Percentiles rank a stretch among this genome's conserved stretches.
phyloP scores from a whole-genome alignment of 345 rosid species.

The Cardamine occulta region DNA sequence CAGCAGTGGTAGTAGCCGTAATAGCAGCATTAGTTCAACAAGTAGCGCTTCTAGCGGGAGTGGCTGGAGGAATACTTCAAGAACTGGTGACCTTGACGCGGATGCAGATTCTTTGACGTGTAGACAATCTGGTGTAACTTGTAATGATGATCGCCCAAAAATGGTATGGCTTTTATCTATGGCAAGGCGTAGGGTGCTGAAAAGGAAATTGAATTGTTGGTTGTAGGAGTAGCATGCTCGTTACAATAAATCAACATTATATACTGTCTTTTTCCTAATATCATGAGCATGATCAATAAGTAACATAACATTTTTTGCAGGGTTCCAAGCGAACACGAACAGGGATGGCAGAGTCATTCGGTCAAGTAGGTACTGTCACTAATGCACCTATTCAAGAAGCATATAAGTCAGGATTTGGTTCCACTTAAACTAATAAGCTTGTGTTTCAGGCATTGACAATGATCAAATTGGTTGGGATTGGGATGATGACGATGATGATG shows the following conservation, averaged over 20 bases:
- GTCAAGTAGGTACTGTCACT: slow-evolving; percentile 61
- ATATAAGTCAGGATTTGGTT: slow-evolving; percentile 59
- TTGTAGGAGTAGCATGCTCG: neutral
- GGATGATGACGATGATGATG: slow-evolving; percentile 69
- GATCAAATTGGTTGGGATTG: slow-evolving; percentile 88
- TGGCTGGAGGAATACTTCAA: slow-evolving; percentile 69
- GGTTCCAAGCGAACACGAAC: slow-evolving; percentile 85
- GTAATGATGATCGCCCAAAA: slow-evolving; percentile 74
- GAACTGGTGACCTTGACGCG: slow-evolving; percentile 88
- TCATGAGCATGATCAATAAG: slow-evolving; percentile 17
- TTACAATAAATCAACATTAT: neutral
- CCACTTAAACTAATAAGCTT: slow-evolving; percentile 59
- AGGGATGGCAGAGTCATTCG: slow-evolving; percentile 66
- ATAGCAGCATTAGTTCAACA: slow-evolving; percentile 90
- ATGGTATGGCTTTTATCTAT: slow-evolving; percentile 56
- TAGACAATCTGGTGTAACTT: slow-evolving; percentile 83
- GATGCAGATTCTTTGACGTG: slow-evolving; percentile 99
- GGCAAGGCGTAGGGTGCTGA: slow-evolving; percentile 17
- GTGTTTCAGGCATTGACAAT: slow-evolving; percentile 64
- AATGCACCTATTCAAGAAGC: slow-evolving; percentile 54
- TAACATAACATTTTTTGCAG: slow-evolving; percentile 52
- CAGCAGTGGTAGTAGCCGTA: slow-evolving; percentile 94
- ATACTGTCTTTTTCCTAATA: neutral
- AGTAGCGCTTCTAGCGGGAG: slow-evolving; percentile 92
- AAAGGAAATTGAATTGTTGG: slow-evolving; percentile 10